phyloP scores from a whole-genome alignment of 2,329 filamentous ascomycete genomes.

The Gremmenia infestans region DNA sequence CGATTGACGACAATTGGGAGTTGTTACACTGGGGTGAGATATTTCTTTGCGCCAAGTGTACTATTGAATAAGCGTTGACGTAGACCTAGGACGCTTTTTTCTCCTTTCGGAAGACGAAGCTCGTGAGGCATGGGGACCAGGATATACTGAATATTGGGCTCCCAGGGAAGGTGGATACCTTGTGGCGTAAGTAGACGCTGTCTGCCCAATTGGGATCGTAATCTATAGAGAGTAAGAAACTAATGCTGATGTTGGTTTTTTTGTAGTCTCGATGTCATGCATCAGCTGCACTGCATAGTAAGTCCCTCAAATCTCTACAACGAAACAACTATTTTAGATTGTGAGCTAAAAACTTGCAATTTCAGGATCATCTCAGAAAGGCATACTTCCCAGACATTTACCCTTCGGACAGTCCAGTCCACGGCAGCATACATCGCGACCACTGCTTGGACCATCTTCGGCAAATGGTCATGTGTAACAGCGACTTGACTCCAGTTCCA shows the following conservation, averaged over 20 bases:
- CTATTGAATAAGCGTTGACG: neutral
- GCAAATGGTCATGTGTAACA: neutral
- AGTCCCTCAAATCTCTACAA: no score
- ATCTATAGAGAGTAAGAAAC: no score
- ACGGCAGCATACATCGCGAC: neutral
- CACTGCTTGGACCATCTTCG: neutral
- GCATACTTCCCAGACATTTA: neutral
- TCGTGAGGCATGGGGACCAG: neutral
- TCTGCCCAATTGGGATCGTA: no score
- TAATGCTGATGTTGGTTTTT: no score
- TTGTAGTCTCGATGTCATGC: neutral
- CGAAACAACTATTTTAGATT: no score
- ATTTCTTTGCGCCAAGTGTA: neutral
- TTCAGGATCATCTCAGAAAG: neutral
- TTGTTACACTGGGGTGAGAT: neutral
- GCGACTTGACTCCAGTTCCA: neutral
- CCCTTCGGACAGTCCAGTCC: neutral
- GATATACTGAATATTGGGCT: neutral
- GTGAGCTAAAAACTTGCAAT: no score
- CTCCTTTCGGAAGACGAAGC: neutral
- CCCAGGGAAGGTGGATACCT: neutral
- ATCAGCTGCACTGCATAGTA: neutral
- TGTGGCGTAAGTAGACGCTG: neutral
- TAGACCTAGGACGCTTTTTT: neutral
- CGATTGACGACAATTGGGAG: neutral